phyloP scores from a whole-genome alignment of 768 basidiomycete genomes.

The Boletus subparvulus region DNA sequence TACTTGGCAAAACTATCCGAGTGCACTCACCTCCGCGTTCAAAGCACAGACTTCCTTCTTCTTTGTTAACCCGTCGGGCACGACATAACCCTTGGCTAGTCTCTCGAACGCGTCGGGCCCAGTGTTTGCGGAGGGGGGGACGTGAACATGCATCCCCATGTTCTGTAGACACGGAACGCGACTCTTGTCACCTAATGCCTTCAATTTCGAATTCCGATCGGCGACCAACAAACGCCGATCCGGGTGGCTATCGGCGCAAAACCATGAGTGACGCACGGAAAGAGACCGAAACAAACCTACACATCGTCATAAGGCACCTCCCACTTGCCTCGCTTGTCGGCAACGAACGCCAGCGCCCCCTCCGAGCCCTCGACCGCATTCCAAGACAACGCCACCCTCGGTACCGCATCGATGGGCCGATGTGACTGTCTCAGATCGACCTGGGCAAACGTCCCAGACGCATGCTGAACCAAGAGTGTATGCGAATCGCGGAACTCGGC shows the following conservation, averaged over 20 bases:
- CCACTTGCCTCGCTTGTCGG: conserved; percentile 50
- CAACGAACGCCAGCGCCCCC: conserved; percentile 66
- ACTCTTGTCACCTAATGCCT: conserved; percentile 58
- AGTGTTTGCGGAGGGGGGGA: conserved; percentile 21
- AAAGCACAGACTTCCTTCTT: conserved; percentile 46
- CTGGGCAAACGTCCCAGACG: conserved; percentile 76
- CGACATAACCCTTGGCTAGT: conserved; percentile 63
- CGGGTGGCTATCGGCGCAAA: conserved; percentile 36
- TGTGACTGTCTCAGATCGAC: conserved; percentile 66
- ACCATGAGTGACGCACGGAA: not conserved
- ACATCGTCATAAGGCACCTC: conserved; percentile 81
- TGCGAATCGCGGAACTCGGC: conserved; percentile 69
- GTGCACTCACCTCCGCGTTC: conserved; percentile 55
- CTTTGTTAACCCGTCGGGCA: conserved; percentile 41
- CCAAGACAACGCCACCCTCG: conserved; percentile 66
- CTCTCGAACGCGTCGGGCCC: conserved; percentile 44
- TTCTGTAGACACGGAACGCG: conserved; percentile 54
- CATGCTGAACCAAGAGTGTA: conserved; percentile 70
- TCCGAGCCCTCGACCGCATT: conserved; percentile 38
- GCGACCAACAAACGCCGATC: conserved; percentile 22
- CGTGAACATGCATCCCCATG: conserved; percentile 48
- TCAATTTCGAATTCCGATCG: conserved; percentile 41
- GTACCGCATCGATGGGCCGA: conserved; percentile 66
- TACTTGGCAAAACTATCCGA: not conserved
- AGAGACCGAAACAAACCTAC: conserved; percentile 40